Conservation (phyloP, 306 rosid species). For the Cucumis melo region DNA sequence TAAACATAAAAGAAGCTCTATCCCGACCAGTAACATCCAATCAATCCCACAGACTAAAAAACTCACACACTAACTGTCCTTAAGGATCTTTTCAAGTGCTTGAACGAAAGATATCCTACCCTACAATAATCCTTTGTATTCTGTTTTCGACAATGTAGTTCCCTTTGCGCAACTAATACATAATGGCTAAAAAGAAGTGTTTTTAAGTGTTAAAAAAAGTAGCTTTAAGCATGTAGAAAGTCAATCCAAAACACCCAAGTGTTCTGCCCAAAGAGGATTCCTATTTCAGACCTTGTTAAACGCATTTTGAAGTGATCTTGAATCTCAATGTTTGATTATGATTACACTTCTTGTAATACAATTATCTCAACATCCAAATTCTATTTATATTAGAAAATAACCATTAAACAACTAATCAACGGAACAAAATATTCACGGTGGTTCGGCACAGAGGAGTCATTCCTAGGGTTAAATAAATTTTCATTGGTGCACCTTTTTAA, state of each 20-base stretch:
- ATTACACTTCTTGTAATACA: background rate
- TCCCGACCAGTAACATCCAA: background rate
- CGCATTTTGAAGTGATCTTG: background rate
- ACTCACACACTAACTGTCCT: background rate
- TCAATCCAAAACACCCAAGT: background rate
- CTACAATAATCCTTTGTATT: background rate
- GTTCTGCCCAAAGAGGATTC: background rate
- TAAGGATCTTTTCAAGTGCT: background rate
- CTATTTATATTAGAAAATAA: background rate
- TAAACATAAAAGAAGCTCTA: background rate
- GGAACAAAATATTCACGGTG: background rate
- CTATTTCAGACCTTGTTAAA: background rate
- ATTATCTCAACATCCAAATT: background rate
- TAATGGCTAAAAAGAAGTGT: background rate
- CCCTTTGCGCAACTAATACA: background rate
- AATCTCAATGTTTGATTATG: background rate
- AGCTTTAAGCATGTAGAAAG: background rate
- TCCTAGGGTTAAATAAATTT: background rate
- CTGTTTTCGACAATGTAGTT: background rate
- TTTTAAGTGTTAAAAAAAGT: too few species aligned
- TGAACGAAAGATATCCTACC: background rate
- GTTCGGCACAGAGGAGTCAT: too few species aligned
- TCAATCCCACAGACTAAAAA: background rate
- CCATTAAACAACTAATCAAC: background rate
- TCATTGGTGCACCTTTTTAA: background rate